Evolutionary conservation across 805 yeast genomes (phyloP).

Genomic region (Maudiozyma turicensis): DNA sequence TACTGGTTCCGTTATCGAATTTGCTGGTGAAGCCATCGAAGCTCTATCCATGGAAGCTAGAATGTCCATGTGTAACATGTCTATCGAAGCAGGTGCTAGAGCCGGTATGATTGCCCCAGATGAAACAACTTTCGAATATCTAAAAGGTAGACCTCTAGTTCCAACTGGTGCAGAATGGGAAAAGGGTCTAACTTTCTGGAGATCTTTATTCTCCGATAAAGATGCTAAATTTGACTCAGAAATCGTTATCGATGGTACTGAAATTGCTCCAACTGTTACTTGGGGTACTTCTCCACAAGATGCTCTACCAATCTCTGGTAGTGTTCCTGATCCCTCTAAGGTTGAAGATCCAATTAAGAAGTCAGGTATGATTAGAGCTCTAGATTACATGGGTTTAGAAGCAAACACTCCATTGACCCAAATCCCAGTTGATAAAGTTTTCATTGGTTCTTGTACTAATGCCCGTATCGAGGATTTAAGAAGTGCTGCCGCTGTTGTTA

Average conservation of each 20-base stretch:
- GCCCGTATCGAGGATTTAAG: constrained; percentile 95
- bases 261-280: constrained; percentile 90
- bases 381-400: constrained; percentile 81
- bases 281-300: constrained; percentile 99
- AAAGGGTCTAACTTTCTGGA: constrained; percentile 88
- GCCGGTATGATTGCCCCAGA: constrained; percentile 99
- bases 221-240: constrained; percentile 87
- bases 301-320: constrained; percentile 86
- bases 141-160: constrained; percentile 89
- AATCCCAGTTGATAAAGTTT: constrained; percentile 82
- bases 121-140: constrained; percentile 74
- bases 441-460: constrained; percentile 97
- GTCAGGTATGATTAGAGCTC: constrained; percentile 83
- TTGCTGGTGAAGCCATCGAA: constrained; percentile 91
- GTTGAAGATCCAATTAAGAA: constrained; percentile 63
- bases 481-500: constrained; percentile 87
- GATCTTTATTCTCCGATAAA: constrained; percentile 73
- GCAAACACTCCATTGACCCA: constrained; percentile 73
- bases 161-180: constrained; percentile 94
- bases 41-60: constrained; percentile 91
- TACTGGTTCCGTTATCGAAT: constrained; percentile 93
- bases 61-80: constrained; percentile 99
- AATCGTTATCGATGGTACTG: constrained; percentile 68
- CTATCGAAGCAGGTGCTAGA: constrained; percentile 98
- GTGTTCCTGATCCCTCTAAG: constrained; percentile 82